Evolutionary conservation across 768 basidiomycete species (phyloP).

Genomic region (Kwoniella dejecticola): DNA sequence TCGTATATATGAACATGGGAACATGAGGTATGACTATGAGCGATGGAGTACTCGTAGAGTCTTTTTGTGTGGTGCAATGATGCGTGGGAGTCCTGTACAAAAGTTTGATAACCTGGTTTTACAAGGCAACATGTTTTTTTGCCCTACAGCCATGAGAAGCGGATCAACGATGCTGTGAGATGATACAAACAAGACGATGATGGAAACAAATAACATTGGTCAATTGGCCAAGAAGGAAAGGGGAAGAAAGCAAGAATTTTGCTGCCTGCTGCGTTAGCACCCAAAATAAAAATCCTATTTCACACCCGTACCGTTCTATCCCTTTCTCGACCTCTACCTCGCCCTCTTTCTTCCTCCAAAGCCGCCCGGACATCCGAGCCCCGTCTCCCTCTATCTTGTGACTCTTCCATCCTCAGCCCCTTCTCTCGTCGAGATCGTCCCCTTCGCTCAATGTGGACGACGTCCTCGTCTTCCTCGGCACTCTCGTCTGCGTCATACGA

Average conservation of each 20-base stretch:
- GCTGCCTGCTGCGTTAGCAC: background rate
- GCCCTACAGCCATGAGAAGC: too few species aligned
- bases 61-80: too few species aligned
- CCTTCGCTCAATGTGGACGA: background rate
- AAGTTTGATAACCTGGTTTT: too few species aligned
- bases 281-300: background rate
- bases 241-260: too few species aligned
- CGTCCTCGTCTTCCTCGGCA: conserved; percentile 13
- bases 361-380: background rate
- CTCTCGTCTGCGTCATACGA: conserved; percentile 25
- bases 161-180: too few species aligned
- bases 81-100: too few species aligned
- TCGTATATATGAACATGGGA: background rate
- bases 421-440: conserved; percentile 18
- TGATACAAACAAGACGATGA: too few species aligned
- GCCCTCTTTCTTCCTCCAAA: conserved; percentile 2
- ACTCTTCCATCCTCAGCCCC: background rate
- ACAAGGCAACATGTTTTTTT: too few species aligned
- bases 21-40: conserved; percentile 2
- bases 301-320: conserved; percentile 18
- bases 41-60: background rate
- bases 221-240: too few species aligned
- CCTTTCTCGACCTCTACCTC: conserved; percentile 12
- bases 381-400: too few species aligned
- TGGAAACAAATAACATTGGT: too few species aligned